Base-by-base conservation (phyloP, 2,329 filamentous ascomycete genomes). In the Alternaria sp. region DNA sequence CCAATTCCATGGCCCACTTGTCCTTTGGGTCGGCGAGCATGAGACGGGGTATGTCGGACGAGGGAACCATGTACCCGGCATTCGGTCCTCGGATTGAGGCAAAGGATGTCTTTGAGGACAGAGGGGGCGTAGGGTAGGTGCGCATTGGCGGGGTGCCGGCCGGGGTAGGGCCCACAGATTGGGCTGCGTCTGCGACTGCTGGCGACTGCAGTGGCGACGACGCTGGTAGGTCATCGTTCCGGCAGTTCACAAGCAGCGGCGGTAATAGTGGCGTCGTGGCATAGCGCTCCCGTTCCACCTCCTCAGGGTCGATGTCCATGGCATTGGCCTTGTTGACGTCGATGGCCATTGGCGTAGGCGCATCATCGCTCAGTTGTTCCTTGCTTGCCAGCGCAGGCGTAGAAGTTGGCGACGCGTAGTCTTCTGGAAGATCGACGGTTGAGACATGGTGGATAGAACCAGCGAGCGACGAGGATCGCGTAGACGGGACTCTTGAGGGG, bases 141-240 rank as follows among this genome's bases (percentile, higher is more conserved):
- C 74, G 81, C 65, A 85, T 77, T 40, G 84, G 83, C 13, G 85
- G 82, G 13, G 81, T 83, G 54, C 85, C 84, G 13, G 83, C 79
- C 15, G 84, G 84, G 15, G 83, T 83, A 23, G 80, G 77, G 47
- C 78, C 80, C 54, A 81, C 72, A 15, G 83, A 84, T 7, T 80
- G 64, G 36, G 81, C 79, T 43, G 86, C 81, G n/a, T 89, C 88
- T 10, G 72, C 92, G 17, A 96, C 87, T 0, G 89, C 91, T 0
- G 93, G 93, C 0, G 93, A 96, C 79, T 96, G 93, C 25, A 97
- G 83, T n/a, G 94, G 93, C 8, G 93, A 96, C 62, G 92, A 87
- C 30, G 90, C 84, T 1, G 86, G 86, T 0, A 88, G 85, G 45
- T 87, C 82, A 40, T 83, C 79, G 47, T 83, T 80, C 32, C 86